Evolutionary conservation across 139 green algal genomes (phyloP).

Genomic region (Desmodesmus armatus): DNA sequence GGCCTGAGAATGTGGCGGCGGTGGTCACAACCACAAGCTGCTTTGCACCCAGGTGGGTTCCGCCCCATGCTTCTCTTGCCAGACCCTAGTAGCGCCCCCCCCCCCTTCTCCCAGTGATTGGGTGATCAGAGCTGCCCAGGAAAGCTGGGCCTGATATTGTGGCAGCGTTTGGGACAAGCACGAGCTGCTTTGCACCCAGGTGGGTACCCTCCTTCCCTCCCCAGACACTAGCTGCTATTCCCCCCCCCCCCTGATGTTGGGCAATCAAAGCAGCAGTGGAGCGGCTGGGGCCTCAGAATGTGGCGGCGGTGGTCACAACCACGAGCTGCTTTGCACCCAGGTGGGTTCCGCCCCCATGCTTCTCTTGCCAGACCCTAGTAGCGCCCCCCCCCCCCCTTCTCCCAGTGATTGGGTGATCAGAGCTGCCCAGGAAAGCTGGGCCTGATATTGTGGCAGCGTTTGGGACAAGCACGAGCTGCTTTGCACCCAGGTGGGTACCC

Average conservation of each 20-base stretch:
- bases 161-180: slow-evolving; percentile 88
- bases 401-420: too few species aligned
- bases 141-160: slow-evolving; percentile 67
- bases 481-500: slow-evolving; percentile 87
- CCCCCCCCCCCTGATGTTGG: too few species aligned
- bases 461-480: slow-evolving; percentile 95
- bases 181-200: slow-evolving; percentile 95
- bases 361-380: too few species aligned
- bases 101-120: too few species aligned
- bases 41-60: slow-evolving; percentile 90
- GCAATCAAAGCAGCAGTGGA: slow-evolving; percentile 37
- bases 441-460: slow-evolving; percentile 69
- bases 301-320: slow-evolving; percentile 88
- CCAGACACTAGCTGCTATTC: too few species aligned
- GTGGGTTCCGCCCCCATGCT: too few species aligned
- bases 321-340: slow-evolving; percentile 97
- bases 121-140: too few species aligned
- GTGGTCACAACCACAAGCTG: slow-evolving; percentile 94
- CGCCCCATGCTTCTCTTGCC: too few species aligned
- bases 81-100: too few species aligned
- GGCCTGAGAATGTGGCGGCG: slow-evolving; percentile 63
- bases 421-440: too few species aligned
- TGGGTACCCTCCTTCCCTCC: too few species aligned
- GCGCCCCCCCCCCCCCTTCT: too few species aligned
- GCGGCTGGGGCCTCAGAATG: slow-evolving; percentile 50